Base-by-base conservation (phyloP, 257 asterid genomes). In the Verbascum thapsus region DNA sequence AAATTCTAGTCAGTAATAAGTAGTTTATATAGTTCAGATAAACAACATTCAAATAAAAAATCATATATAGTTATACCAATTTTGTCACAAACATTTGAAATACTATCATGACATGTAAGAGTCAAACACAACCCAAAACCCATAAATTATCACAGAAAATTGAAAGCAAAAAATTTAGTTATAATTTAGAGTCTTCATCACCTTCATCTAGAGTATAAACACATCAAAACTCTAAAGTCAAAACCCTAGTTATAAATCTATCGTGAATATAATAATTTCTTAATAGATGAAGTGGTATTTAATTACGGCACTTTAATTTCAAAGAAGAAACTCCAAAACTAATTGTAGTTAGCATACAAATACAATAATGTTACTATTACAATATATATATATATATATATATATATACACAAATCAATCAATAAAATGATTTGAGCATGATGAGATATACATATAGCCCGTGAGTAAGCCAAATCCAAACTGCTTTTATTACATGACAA, bases 391-490 rank as follows among this genome's bases (percentile, higher is more conserved):
- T n/a, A n/a, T n/a, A n/a, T n/a, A n/a, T n/a, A n/a, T n/a, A n/a
- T n/a, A n/a, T n/a, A n/a, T n/a, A n/a, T n/a, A n/a, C n/a, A n/a
- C 8, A 8, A 19, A 18, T 50, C 13, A 50, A 54, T 10, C 6
- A 10, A 53, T 10, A 49, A 57, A 74, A 88, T 88, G 87, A 86
- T 88, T 80, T 75, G 80, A 51, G 62, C 65, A 86, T 84, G 76
- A 86, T 86, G 79, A 71, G 70, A 43, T 68, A 67, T 67, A 61
- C 32, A 53, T 52, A 70, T 73, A 70, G 47, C 85, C 88, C 85
- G 80, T 78, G 87, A 79, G 81, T 79, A 85, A 62, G 78, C 90
- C 94, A 79, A 85, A 80, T 8, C 57, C 59, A 63, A 66, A 74
- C 81, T 70, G 67, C 79, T 56, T 55, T 58, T 58, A 68, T 58